phyloP scores from a whole-genome alignment of 176 grass and related monocot species.

The Oryza australiensis region DNA sequence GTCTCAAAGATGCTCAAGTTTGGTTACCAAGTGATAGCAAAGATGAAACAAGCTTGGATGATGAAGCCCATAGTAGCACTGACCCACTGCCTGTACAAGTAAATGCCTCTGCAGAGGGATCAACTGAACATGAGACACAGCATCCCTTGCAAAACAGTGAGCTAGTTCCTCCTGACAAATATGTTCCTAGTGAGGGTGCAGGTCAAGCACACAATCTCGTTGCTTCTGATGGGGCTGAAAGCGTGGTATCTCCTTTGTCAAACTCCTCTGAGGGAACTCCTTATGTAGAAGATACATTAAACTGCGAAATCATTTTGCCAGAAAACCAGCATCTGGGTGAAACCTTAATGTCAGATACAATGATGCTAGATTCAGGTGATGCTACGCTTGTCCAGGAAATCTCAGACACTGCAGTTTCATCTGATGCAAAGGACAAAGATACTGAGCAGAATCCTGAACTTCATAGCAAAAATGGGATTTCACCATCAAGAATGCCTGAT shows the following conservation, averaged over 20 bases:
- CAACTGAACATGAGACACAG: slow-evolving; percentile 18
- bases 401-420: background rate
- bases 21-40: slow-evolving; percentile 17
- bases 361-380: slow-evolving; percentile 57
- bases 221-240: slow-evolving; percentile 18
- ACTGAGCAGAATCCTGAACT: slow-evolving; percentile 32
- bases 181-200: background rate
- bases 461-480: background rate
- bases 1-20: slow-evolving; percentile 27
- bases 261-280: slow-evolving; percentile 19
- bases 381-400: slow-evolving; percentile 31
- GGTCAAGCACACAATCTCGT: slow-evolving; percentile 29
- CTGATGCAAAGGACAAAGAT: background rate
- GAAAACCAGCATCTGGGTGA: slow-evolving; percentile 43
- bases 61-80: slow-evolving; percentile 20
- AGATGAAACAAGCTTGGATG: slow-evolving; percentile 1
- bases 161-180: background rate
- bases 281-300: slow-evolving; percentile 37
- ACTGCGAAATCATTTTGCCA: slow-evolving; percentile 29
- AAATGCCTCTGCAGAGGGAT: background rate
- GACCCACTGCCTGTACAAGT: slow-evolving; percentile 20
- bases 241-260: background rate
- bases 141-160: slow-evolving; percentile 1
- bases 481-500: slow-evolving; percentile 18
- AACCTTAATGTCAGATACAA: slow-evolving; percentile 35